Base-by-base conservation (phyloP, 2,329 filamentous ascomycete species). In the Fusarium redolens region DNA sequence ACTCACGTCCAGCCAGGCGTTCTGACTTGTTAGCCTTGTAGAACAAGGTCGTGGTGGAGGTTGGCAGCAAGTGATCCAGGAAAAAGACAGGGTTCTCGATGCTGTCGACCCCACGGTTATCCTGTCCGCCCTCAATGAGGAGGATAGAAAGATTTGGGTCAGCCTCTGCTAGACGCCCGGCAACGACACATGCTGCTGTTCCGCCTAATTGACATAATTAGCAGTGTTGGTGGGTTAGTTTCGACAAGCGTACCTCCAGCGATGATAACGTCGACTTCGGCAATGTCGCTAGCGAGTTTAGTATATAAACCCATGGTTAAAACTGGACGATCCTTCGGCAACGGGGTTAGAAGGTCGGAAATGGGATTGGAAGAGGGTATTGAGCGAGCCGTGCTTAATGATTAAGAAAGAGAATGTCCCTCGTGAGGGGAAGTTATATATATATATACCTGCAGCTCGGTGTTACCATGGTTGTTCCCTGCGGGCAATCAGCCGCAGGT, bases 171-270 rank as follows among this genome's bases (percentile, higher is more conserved):
- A 81, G 65, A n/a, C 79, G 69, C 3, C 75, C 72, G 4, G 80
- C 80, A 4, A 81, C 60, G 18, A 81, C 72, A 25, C 79, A 80
- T 55, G 75, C 79, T 12, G 79, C 72, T 4, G 79, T 80, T 18
- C 80, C 80, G 9, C 80, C 79, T 81, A 43, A 25, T 17, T 12
- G 30, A 5, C 2, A 35, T 14, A 35, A n/a, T 71, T 52, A 71
- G 68, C 22, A 45, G 14, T 25, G 10, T 10, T 1, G n/a, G 17
- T 22, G 33, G 15, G 6, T 7, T 14, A 10, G 20, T 4, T 13
- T 11, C 40, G 22, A 11, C 30, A 30, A n/a, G 37, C 45, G 28
- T 31, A 74, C 71, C 71, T 74, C 71, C 71, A 15, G 71, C 71
- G 13, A 74, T 74, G n/a, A 74, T 74, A 30, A 74, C 64, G 17